Percentiles rank a stretch among this genome's conserved stretches.
These are phyloP conservation scores for Aspergillus sp. DNA, from an alignment of 2,329 filamentous ascomycete genomes.

Conservation along the genomic window DNA sequence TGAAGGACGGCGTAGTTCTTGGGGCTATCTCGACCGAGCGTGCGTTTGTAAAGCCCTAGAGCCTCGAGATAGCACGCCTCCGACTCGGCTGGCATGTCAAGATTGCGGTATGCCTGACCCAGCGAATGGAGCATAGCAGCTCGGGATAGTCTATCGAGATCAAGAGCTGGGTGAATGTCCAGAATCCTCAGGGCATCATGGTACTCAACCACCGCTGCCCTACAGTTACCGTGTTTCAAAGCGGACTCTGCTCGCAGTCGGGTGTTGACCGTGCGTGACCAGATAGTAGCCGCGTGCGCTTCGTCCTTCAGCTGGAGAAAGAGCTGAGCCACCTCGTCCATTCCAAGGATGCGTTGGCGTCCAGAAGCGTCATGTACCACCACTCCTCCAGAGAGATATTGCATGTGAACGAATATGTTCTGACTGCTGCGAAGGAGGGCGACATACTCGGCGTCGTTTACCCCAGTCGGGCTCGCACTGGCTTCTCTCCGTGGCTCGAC, in stretches of 20 bases:
- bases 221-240: constrained; percentile 21
- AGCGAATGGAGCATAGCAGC: constrained; percentile 26
- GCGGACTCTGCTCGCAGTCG: constrained; percentile 23
- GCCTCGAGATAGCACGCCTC: constrained; percentile 28
- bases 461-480: constrained; percentile 3
- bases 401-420: constrained; percentile 26
- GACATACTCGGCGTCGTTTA: constrained; percentile 19
- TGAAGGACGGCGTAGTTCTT: constrained; percentile 29
- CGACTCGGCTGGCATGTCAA: constrained; percentile 26
- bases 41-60: constrained; percentile 27
- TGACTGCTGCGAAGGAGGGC: constrained; percentile 15
- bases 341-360: constrained; percentile 28
- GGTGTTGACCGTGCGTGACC: constrained; percentile 17
- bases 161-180: constrained; percentile 21
- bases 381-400: constrained; percentile 22
- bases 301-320: constrained; percentile 28
- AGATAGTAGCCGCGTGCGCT: constrained; percentile 17
- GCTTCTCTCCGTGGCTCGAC: constrained; percentile 8
- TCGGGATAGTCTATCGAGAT: constrained; percentile 23
- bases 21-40: constrained; percentile 26
- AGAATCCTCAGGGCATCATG: constrained; percentile 24
- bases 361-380: constrained; percentile 30
- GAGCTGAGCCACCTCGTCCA: constrained; percentile 29
- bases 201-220: constrained; percentile 23
- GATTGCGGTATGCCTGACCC: constrained; percentile 24